Conservation (phyloP, 169 alveolate genomes). For the Cryptosporidium xiaoi region DNA sequence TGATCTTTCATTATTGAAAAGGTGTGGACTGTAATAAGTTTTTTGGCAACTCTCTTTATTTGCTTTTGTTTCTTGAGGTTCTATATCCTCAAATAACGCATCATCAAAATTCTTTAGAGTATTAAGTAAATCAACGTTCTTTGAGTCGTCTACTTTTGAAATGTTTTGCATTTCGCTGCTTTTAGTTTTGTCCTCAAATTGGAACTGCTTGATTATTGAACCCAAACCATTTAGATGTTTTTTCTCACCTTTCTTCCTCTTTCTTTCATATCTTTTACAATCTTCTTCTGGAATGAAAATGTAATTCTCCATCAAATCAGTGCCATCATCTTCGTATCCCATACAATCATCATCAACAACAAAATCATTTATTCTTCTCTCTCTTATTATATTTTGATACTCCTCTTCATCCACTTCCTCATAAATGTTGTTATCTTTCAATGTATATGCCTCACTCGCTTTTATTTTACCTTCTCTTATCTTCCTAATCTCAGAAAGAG, state of each 20-base stretch:
- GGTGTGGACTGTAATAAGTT: not conserved
- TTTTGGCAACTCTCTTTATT: not conserved
- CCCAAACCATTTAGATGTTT: not conserved
- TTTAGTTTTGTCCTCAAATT: constrained; percentile 9
- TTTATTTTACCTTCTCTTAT: constrained; percentile 57
- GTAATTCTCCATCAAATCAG: constrained; percentile 59
- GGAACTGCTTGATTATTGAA: constrained; percentile 55
- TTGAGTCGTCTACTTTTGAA: not conserved
- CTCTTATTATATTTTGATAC: constrained; percentile 45
- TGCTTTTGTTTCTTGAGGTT: not conserved
- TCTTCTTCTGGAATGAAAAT: constrained; percentile 15
- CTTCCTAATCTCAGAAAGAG: constrained; percentile 54
- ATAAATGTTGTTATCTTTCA: constrained; percentile 31
- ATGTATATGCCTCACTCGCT: constrained; percentile 57
- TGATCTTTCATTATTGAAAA: too few relatives aligned
- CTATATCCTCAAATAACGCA: constrained; percentile 9
- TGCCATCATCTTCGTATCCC: constrained; percentile 71
- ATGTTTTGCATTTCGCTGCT: not conserved
- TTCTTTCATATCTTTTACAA: not conserved
- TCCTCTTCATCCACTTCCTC: constrained; percentile 69
- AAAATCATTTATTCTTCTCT: constrained; percentile 31
- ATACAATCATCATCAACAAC: constrained; percentile 72
- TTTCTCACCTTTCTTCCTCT: constrained; percentile 27
- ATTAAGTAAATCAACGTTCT: constrained; percentile 18
- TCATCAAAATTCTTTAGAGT: constrained; percentile 33